Base-by-base conservation (phyloP, 176 grass and related monocot genomes). In the Musa itinerans region DNA sequence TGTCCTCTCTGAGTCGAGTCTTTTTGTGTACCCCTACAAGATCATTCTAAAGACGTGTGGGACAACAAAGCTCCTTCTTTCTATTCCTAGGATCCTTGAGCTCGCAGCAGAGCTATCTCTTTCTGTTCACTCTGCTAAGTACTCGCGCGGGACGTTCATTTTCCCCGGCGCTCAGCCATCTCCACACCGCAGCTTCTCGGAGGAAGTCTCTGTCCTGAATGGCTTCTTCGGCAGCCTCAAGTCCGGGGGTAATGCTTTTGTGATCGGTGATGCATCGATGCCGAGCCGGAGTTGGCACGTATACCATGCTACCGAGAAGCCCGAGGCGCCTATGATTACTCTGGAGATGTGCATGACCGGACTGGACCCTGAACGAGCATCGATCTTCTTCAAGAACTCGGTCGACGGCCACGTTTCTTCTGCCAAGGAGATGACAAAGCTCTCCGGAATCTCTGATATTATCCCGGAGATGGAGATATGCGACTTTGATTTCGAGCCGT, bases 291-390 rank as follows among this genome's bases (percentile, higher is more conserved):
- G 75, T 29, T 84, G 82, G 82, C 82, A 84, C 34, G 64, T 74
- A 9, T 84, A 84, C 68, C 79, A 79, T 58, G 82, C 82, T 0
- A 79, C 76, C 10, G 49, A 84, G 50, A 75, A 79, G 69, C 82
- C 76, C 48, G 82, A 84, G 68, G 59, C 34, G 67, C 69, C 50
- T 23, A 84, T 79, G 82, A 57, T 84, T 50, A 84, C 82, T 68
- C 69, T 84, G 27, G 82, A 84, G 76, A 84, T 84, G 82, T 84
- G 82, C 76, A 79, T 84, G 82, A 84, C 82, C 14, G 76, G 82
- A 27, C 51, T 84, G 23, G 76, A 74, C 59, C 49, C 54, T 22
- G 50, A 68, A 17, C 70, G 67, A 59, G 82, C 82, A 55, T 70
- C 82, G 0, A 49, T 75, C 51, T 84, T 84, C 70, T 79, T 84